These are phyloP conservation scores for Ammopiptanthus mongolicus DNA, from an alignment of 306 rosid species.

Conservation along the genomic window DNA sequence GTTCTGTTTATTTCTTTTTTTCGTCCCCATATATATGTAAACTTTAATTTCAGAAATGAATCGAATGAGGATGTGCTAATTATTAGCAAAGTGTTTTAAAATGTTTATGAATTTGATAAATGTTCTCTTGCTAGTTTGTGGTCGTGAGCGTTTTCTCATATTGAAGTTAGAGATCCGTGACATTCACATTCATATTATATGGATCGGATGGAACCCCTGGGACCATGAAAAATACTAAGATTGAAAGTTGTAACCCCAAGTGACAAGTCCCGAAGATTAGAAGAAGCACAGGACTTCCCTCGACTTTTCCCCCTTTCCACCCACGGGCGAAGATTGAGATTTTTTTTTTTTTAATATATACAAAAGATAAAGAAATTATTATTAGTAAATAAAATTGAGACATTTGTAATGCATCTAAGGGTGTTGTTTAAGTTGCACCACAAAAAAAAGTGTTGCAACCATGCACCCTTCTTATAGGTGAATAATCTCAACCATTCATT, in stretches of 20 bases:
- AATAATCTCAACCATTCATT: no score
- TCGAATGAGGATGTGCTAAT: neutral
- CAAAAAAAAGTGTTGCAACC: no score
- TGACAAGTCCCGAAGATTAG: neutral
- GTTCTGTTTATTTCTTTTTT: neutral
- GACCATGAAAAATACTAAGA: neutral
- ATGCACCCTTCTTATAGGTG: no score
- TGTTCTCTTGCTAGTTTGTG: neutral
- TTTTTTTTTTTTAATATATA: no score
- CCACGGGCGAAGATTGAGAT: neutral
- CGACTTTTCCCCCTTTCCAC: neutral
- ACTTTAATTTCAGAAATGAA: neutral
- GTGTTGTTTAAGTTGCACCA: no score
- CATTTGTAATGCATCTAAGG: no score
- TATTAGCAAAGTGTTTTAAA: neutral
- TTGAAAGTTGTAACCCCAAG: no score
- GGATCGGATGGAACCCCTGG: neutral
- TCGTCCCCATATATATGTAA: neutral
- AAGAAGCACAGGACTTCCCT: neutral
- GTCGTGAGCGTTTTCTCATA: neutral
- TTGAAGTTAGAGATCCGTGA: neutral
- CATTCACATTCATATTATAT: neutral
- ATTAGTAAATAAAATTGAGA: no score
- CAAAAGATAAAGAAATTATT: neutral
- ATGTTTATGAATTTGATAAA: neutral